phyloP scores from a whole-genome alignment of 164 flowering plant species.

The Sextonia rubra region DNA sequence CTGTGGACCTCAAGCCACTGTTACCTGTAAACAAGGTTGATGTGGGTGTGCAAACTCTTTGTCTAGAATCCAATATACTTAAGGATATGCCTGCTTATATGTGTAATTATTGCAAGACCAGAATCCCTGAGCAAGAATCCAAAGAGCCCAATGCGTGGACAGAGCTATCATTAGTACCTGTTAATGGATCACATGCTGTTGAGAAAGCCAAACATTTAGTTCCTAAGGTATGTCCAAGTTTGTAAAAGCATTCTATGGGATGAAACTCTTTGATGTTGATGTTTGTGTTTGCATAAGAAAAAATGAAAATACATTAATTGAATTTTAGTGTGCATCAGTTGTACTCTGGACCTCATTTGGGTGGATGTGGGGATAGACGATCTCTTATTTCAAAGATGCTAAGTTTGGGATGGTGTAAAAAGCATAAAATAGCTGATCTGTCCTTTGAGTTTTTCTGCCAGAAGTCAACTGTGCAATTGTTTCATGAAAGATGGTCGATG shows the following conservation, averaged over 20 bases:
- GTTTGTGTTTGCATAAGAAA: neutral
- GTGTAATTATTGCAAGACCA: slow-evolving; percentile 62
- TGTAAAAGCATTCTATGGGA: neutral
- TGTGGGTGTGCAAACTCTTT: slow-evolving; percentile 74
- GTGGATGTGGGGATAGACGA: neutral
- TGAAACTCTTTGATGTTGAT: neutral
- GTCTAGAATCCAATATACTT: slow-evolving; percentile 21
- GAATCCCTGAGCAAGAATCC: slow-evolving; percentile 24
- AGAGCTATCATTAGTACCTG: slow-evolving; percentile 59
- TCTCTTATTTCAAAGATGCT: neutral
- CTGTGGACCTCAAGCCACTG: slow-evolving; percentile 42
- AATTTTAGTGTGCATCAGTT: neutral
- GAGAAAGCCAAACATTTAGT: slow-evolving; percentile 60
- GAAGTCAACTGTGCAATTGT: neutral
- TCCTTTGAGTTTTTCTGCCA: neutral
- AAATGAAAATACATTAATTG: neutral
- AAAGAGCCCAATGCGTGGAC: slow-evolving; percentile 35
- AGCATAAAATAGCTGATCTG: no score
- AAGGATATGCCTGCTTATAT: slow-evolving; percentile 28
- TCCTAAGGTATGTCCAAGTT: slow-evolving; percentile 60
- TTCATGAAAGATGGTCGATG: neutral
- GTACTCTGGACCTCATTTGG: neutral
- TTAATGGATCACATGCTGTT: slow-evolving; percentile 41
- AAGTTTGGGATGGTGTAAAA: no score
- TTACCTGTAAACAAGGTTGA: slow-evolving; percentile 55